Conservation (phyloP, 176 grass and related monocot genomes). For the Oryza meyeriana region DNA sequence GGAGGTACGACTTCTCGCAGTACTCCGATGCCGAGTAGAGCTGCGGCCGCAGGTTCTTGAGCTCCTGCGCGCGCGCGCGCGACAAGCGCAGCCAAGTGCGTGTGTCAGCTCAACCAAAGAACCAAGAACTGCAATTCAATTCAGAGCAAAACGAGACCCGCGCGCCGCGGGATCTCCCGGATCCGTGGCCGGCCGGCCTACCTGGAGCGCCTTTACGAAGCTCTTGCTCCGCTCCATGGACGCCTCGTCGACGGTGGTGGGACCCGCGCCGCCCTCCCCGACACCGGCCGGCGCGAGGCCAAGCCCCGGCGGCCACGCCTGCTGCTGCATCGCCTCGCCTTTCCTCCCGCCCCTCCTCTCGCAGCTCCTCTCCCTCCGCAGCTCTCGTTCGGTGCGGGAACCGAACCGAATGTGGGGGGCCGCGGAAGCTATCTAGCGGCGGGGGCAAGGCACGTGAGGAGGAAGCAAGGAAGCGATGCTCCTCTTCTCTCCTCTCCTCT, state of each 20-base stretch:
- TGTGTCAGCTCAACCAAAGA: constrained; percentile 12
- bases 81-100: neutral
- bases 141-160: neutral
- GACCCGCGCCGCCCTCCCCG: neutral
- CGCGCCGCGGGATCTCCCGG: constrained; percentile 33
- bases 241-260: constrained; percentile 83
- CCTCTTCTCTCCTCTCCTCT: neutral
- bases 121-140: neutral
- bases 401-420: neutral
- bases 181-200: constrained; percentile 25
- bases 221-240: constrained; percentile 98
- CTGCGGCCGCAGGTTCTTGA: constrained; percentile 97
- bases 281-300: neutral
- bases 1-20: constrained; percentile 96
- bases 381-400: neutral
- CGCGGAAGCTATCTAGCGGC: neutral
- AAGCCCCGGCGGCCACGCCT: constrained; percentile 41
- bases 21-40: constrained; percentile 92
- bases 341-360: neutral
- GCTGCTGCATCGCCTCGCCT: constrained; percentile 30
- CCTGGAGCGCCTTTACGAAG: constrained; percentile 98
- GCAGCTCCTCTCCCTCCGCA: neutral
- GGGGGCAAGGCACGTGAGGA: constrained; percentile 36
- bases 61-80: constrained; percentile 52
- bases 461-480: constrained; percentile 46